Evolutionary conservation across 129 eudicot genomes (phyloP).

Genomic region (Pittosporum tobira): DNA sequence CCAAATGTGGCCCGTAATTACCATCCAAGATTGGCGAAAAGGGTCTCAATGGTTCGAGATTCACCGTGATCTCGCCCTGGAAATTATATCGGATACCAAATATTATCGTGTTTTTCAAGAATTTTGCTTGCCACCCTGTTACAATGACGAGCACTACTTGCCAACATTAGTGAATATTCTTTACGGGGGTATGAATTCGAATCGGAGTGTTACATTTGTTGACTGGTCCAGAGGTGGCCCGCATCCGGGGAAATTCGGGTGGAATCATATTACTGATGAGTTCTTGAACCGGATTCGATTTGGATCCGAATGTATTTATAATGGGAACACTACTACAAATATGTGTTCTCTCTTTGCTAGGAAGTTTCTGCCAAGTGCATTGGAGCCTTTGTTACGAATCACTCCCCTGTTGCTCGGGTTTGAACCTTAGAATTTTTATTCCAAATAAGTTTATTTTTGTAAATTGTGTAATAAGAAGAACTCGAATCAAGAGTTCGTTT

Average conservation of each 20-base stretch:
- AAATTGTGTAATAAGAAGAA: too few relatives aligned
- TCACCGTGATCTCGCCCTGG: slow-evolving; percentile 30
- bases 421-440: slow-evolving; percentile 5
- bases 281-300: slow-evolving; percentile 23
- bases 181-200: slow-evolving; percentile 21
- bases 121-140: slow-evolving; percentile 32
- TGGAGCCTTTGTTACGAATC: slow-evolving; percentile 22
- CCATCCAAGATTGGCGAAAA: slow-evolving; percentile 24
- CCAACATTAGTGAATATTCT: slow-evolving; percentile 29
- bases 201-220: slow-evolving; percentile 16
- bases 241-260: slow-evolving; percentile 25
- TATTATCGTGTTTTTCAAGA: slow-evolving; percentile 23
- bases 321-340: slow-evolving; percentile 11
- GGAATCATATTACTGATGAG: slow-evolving; percentile 19
- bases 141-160: slow-evolving; percentile 33
- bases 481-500: too few relatives aligned
- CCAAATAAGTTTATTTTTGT: too few relatives aligned
- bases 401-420: slow-evolving; percentile 19
- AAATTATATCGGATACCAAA: slow-evolving; percentile 15
- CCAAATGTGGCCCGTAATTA: slow-evolving; percentile 27
- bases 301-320: slow-evolving; percentile 23
- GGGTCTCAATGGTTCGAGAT: slow-evolving; percentile 20
- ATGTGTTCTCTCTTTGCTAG: slow-evolving; percentile 34
- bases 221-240: slow-evolving; percentile 30
- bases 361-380: slow-evolving; percentile 24